Evolutionary conservation across 768 basidiomycete genomes (phyloP).

Genomic region (Phaeolepiota aurea): DNA sequence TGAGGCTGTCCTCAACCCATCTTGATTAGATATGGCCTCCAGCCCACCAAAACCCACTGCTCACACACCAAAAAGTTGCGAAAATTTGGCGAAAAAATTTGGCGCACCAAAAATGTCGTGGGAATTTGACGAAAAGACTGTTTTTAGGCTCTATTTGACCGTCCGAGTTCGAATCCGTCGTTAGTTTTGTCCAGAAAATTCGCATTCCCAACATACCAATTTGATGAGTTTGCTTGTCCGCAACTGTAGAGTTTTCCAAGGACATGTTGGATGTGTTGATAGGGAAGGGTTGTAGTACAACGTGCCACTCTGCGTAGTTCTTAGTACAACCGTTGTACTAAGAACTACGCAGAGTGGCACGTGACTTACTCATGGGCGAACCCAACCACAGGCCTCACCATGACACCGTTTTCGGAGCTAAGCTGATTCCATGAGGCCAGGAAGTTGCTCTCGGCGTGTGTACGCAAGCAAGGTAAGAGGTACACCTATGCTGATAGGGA

Average conservation of each 20-base stretch:
- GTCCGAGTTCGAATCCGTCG: conserved; percentile 1
- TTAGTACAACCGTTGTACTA: no score
- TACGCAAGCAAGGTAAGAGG: no score
- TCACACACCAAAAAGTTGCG: not conserved
- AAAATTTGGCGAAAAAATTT: conserved; percentile 2
- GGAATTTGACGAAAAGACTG: not conserved
- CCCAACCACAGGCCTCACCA: no score
- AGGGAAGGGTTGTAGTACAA: no score
- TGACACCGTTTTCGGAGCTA: no score
- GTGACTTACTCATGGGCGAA: no score
- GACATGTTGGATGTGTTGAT: no score
- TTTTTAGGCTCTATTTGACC: conserved; percentile 1
- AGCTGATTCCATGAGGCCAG: not conserved
- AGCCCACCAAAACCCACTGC: not conserved
- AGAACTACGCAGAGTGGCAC: no score
- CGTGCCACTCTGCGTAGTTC: no score
- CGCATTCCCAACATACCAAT: conserved; percentile 1
- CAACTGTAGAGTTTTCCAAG: conserved; percentile 6
- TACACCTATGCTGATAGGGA: no score
- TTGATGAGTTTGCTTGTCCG: conserved; percentile 6
- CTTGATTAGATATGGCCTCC: not conserved
- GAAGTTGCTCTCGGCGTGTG: no score
- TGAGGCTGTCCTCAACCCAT: not conserved
- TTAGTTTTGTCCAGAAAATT: conserved; percentile 5
- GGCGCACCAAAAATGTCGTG: not conserved